Percentiles rank a stretch among this genome's conserved stretches.
Evolutionary conservation across 305 asterid genomes (phyloP).

Genomic region (Vinca major): DNA sequence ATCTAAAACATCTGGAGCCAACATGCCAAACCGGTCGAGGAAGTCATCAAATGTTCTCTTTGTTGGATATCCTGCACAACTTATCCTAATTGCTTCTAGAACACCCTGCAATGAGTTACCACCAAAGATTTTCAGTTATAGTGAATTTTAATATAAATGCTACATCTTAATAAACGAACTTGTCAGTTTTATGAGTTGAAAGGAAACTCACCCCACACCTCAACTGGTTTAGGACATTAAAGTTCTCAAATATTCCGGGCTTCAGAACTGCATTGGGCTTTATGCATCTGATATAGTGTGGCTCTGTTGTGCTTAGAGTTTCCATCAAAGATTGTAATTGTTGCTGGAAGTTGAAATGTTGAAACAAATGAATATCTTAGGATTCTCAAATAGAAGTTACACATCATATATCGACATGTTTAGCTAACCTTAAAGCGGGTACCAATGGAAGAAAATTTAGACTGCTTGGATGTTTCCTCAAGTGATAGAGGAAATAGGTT

Average conservation of each 20-base stretch:
- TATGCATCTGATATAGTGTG: slow-evolving; percentile 94
- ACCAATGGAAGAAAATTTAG: slow-evolving; percentile 94
- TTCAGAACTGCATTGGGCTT: slow-evolving; percentile 84
- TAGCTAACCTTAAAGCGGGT: slow-evolving; percentile 71
- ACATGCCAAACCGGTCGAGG: slow-evolving; percentile 87
- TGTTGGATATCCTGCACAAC: slow-evolving; percentile 97
- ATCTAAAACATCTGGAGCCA: slow-evolving; percentile 75
- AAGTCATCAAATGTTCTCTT: slow-evolving; percentile 89
- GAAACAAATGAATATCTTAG: slow-evolving; percentile 19
- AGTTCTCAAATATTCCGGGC: slow-evolving; percentile 94
- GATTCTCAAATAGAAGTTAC: slow-evolving; percentile 8
- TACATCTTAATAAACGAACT: not conserved
- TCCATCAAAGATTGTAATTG: slow-evolving; percentile 94
- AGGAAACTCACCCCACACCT: slow-evolving; percentile 82
- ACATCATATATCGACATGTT: slow-evolving; percentile 1
- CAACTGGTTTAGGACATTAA: slow-evolving; percentile 75
- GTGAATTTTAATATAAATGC: not conserved
- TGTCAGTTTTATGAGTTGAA: slow-evolving; percentile 10
- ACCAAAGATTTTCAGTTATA: slow-evolving; percentile 22
- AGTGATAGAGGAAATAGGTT: slow-evolving; percentile 69
- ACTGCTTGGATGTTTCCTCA: slow-evolving; percentile 76
- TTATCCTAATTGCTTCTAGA: slow-evolving; percentile 91
- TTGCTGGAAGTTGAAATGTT: slow-evolving; percentile 53
- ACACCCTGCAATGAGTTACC: slow-evolving; percentile 64
- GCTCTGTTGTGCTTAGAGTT: slow-evolving; percentile 85